Evolutionary conservation across 2,329 filamentous ascomycete genomes (phyloP), one percentile per base, ranked within the genome.

Genomic region (Verticillium isaacii): DNA sequence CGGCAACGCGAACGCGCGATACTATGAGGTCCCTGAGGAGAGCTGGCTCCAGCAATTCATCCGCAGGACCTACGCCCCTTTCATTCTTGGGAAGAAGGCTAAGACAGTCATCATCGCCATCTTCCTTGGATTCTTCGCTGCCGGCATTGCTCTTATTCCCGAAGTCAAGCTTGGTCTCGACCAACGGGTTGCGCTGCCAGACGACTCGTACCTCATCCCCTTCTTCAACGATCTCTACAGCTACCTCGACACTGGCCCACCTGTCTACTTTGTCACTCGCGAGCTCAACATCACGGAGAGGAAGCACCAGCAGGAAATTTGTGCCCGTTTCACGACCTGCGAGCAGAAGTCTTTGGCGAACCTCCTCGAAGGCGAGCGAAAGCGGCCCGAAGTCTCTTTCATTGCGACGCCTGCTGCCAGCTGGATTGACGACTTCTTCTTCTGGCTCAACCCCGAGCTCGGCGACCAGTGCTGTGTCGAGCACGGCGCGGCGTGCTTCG

Each of bases 171-270:
- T 99, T 52, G 95, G 95, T 0, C 82, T 99, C 32, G 95, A 99
- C 71, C 95, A 99, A 77, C 88, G 95, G 19, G 94, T 97, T 60
- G 95, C 95, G 12, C 90, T 99, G 62, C 95, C 95, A 0, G 91
- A 91, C 66, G 93, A 92, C 69, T 98, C 94, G 1, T 99, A 99
- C 73, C 81, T 99, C 58, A 97, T 99, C 65, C 87, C 90, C 11
- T 99, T 97, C 75, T 99, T 99, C 77, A 93, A 98, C 70, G 95
- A 99, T 72, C 80, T 99, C 34, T 96, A 97, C 73, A 87, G 88
- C 63, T 99, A 99, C 73, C 90, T 98, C 68, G 91, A 93, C 64
- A 89, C 88, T 17, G 96, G 95, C 0, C 94, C 95, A 57, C 95
- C 95, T 0, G 93, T 99, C 8, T 99, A 98, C 75, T 99, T 99